Conservation (phyloP, 495 filamentous ascomycete genomes). For the Lindgomyces ingoldianus region DNA sequence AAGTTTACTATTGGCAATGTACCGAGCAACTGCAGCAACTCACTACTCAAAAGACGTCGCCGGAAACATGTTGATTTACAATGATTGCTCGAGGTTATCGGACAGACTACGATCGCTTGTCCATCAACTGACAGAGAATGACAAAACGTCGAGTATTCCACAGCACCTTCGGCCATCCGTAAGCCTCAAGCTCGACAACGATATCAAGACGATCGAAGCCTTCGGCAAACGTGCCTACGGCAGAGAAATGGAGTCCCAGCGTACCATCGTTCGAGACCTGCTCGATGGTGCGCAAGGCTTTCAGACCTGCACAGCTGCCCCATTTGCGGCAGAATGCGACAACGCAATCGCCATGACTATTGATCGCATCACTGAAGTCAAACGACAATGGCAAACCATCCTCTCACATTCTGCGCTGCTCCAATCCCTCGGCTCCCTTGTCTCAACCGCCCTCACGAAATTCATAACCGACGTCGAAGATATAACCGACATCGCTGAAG, state of each 20-base stretch:
- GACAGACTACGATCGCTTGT: constrained; percentile 66
- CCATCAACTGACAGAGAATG: constrained; percentile 52
- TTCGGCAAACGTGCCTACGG: constrained; percentile 84
- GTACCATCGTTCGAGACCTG: constrained; percentile 78
- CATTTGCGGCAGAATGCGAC: constrained; percentile 66
- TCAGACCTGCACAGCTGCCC: constrained; percentile 59
- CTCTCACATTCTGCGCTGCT: constrained; percentile 78
- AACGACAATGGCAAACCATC: constrained; percentile 75
- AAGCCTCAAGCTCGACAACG: constrained; percentile 64
- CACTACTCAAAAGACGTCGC: constrained; percentile 69
- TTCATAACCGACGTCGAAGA: constrained; percentile 85
- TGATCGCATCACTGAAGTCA: constrained; percentile 66
- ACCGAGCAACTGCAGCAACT: constrained; percentile 78
- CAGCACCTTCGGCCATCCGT: constrained; percentile 48
- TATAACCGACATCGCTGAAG: constrained; percentile 78
- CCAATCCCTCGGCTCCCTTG: constrained; percentile 80
- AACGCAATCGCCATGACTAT: constrained; percentile 69
- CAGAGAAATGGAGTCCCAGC: constrained; percentile 82
- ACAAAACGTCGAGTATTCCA: constrained; percentile 49
- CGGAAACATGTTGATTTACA: constrained; percentile 91
- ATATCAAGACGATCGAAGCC: constrained; percentile 69
- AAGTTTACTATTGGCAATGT: constrained; percentile 83
- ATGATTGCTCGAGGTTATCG: constrained; percentile 80
- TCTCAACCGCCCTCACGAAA: constrained; percentile 77
- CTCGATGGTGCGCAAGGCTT: constrained; percentile 76